A percentile compares a stretch with the other conserved stretches of the same genome.
Evolutionary conservation across 2,329 filamentous ascomycete genomes (phyloP).

Genomic region (Pseudocercospora crystallina): DNA sequence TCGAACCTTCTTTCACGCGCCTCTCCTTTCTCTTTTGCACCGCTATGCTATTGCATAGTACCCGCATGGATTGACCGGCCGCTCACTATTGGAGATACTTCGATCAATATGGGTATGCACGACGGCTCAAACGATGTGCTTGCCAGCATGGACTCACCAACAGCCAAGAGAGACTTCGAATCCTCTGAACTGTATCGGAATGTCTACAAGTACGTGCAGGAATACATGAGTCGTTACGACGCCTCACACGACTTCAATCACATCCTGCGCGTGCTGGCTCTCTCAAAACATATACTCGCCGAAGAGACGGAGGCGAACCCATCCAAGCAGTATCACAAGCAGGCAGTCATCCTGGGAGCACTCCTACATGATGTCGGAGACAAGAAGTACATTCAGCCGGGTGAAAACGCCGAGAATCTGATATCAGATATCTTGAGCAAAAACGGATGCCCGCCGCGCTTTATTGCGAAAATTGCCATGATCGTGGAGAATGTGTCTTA

Average conservation of each 20-base stretch:
- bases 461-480: slow-evolving; percentile 67
- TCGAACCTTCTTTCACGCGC: no score
- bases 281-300: slow-evolving; percentile 65
- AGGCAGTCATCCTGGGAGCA: slow-evolving; percentile 32
- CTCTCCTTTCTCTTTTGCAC: no score
- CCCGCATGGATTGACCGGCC: no score
- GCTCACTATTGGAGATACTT: no score
- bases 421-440: slow-evolving; percentile 57
- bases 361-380: slow-evolving; percentile 89
- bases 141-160: no score
- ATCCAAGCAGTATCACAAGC: slow-evolving; percentile 27
- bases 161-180: slow-evolving; percentile 23
- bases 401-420: slow-evolving; percentile 56
- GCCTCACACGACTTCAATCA: slow-evolving; percentile 86
- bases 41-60: no score
- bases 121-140: no score
- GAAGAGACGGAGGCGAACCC: slow-evolving; percentile 27
- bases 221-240: slow-evolving; percentile 77
- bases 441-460: slow-evolving; percentile 54
- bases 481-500: slow-evolving; percentile 79
- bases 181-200: slow-evolving; percentile 31
- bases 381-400: slow-evolving; percentile 66
- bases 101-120: no score
- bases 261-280: slow-evolving; percentile 74
- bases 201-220: slow-evolving; percentile 60